These are phyloP conservation scores for Naganishia liquefaciens DNA, from an alignment of 1,284 basidiomycete genomes.

Conservation along the genomic window DNA sequence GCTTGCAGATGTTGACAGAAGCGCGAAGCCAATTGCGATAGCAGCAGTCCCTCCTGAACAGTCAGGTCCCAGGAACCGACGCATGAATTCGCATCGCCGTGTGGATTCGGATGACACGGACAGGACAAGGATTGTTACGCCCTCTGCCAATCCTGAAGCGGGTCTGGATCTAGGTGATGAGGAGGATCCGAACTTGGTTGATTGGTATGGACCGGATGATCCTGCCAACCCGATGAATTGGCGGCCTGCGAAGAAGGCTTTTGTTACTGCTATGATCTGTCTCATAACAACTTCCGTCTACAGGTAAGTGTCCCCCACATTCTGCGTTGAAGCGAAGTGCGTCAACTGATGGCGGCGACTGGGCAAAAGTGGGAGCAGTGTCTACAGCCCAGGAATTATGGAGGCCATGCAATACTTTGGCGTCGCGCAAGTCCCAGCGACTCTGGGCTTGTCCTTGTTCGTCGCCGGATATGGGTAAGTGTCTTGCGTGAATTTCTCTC, in stretches of 20 bases:
- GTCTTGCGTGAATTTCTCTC: too few relatives aligned
- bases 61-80: not conserved
- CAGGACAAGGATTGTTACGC: not conserved
- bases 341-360: not conserved
- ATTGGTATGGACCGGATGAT: constrained; percentile 62
- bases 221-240: constrained; percentile 68
- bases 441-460: constrained; percentile 41
- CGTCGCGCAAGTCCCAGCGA: constrained; percentile 37
- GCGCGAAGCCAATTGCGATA: constrained; percentile 18
- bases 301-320: constrained; percentile 45
- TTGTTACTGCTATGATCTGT: constrained; percentile 39
- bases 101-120: constrained; percentile 7
- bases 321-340: constrained; percentile 37
- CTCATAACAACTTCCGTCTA: constrained; percentile 59
- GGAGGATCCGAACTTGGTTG: constrained; percentile 52
- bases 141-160: constrained; percentile 10
- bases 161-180: constrained; percentile 29
- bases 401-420: constrained; percentile 38
- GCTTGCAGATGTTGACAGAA: constrained; percentile 12
- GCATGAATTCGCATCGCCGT: not conserved
- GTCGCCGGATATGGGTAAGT: constrained; percentile 40
- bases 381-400: constrained; percentile 58
- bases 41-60: constrained; percentile 9
- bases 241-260: constrained; percentile 58
- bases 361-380: constrained; percentile 3